Base-by-base conservation (phyloP, 805 yeast genomes). In the Clavispora carvajalis region DNA sequence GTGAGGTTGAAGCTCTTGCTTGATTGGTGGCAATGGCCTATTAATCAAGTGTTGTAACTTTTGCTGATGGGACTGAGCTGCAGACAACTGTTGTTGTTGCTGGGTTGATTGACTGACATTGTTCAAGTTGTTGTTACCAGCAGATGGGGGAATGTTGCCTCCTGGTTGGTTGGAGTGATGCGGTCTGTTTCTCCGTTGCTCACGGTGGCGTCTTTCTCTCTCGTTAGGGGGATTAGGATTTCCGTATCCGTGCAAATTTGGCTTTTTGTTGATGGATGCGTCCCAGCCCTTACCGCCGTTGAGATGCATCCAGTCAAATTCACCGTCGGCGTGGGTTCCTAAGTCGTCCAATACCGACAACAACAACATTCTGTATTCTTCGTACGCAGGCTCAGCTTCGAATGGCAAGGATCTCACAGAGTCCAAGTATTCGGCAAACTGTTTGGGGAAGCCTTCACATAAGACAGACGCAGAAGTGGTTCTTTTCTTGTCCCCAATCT, bases 401-500 rank as follows among this genome's bases (percentile, higher is more conserved):
- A 85, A 85, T 39, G 82, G 77, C 48, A 85, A 67, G 34, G 74
- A 67, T 51, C 95, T 69, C 29, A 82, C 90, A 50, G 79, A 74
- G 40, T 73, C 76, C 62, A 85, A 68, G 62, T 84, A 85, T 43
- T 82, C 82, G 16, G 83, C 86, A 63, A 85, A 83, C 57, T 82
- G 87, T 44, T 69, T 65, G 13, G 95, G 93, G 37, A 84, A 72
- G 18, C 79, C 80, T 37, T 87, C 80, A 48, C 96, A 90, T 54
- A 91, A 75, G 11, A 80, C 76, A 57, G 86, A 93, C 30, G 90
- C 78, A 19, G 95, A 83, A 6, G 95, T 87, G 37, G 95, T 80
- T 79, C 90, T 80, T 65, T 91, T 91, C 72, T 86, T 87, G 62
- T 91, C 97, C 81, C 91, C 82, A 54, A 91, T 93, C 47, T 96